Evolutionary conservation across 768 basidiomycete genomes (phyloP).

Genomic region (Tulasnella sp.): DNA sequence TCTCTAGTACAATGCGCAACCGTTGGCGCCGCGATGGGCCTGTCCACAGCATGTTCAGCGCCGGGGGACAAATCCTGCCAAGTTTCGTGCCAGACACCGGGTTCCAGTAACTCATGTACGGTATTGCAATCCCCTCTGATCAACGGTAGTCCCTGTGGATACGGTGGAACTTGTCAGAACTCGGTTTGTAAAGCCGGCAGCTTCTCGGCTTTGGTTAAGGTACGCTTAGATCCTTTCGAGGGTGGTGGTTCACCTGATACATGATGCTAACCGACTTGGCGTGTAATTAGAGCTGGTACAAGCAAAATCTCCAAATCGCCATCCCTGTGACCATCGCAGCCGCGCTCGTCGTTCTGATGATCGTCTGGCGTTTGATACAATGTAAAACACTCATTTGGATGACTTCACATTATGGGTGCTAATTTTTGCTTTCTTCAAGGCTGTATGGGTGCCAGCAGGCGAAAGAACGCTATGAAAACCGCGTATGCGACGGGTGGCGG

Average conservation of each 20-base stretch:
- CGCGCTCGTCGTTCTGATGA: conserved; percentile 47
- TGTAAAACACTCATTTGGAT: not conserved
- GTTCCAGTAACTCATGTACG: conserved; percentile 47
- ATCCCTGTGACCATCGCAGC: conserved; percentile 70
- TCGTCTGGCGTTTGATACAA: conserved; percentile 40
- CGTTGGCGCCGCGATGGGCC: conserved; percentile 60
- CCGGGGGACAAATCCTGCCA: conserved; percentile 57
- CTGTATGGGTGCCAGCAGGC: too few species aligned
- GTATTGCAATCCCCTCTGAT: conserved; percentile 58
- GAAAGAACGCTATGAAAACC: too few species aligned
- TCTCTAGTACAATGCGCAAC: conserved; percentile 60
- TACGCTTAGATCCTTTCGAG: conserved; percentile 21
- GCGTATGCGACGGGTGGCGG: not conserved
- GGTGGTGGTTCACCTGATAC: too few species aligned
- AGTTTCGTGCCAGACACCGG: conserved; percentile 72
- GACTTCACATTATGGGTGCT: too few species aligned
- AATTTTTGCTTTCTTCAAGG: too few species aligned
- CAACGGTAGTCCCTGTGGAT: conserved; percentile 79
- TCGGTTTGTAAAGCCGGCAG: conserved; percentile 54
- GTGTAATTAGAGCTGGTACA: conserved; percentile 59
- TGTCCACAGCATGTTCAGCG: conserved; percentile 55
- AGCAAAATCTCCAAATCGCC: conserved; percentile 63
- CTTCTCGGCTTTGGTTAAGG: conserved; percentile 52
- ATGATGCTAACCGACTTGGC: too few species aligned
- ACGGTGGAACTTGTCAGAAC: conserved; percentile 55